Conservation (phyloP, 2,329 filamentous ascomycete species). For the Didymella arachidicola region DNA sequence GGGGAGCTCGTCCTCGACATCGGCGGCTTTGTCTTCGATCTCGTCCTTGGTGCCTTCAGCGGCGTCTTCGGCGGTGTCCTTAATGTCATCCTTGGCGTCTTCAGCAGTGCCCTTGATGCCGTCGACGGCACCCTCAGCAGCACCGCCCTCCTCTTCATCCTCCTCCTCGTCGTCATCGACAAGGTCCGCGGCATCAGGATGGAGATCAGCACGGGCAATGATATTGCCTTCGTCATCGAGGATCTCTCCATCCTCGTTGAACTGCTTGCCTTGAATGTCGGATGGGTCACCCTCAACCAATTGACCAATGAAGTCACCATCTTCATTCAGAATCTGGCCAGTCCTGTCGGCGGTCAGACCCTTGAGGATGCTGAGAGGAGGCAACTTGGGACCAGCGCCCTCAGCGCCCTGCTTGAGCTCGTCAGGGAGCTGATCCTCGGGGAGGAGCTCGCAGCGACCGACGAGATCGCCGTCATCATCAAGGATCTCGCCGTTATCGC, state of each 20-base stretch:
- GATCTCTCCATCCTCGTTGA: conserved; percentile 63
- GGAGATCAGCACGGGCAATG: conserved; percentile 60
- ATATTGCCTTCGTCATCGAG: conserved; percentile 63
- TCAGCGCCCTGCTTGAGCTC: conserved; percentile 51
- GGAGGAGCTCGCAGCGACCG: conserved; percentile 60
- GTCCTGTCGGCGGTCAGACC: conserved; percentile 57
- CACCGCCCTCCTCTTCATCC: conserved; percentile 36
- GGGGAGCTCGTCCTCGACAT: conserved; percentile 59
- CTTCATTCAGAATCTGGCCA: conserved; percentile 60
- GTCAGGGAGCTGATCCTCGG: conserved; percentile 51
- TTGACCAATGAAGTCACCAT: conserved; percentile 59
- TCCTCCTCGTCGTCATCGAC: conserved; percentile 41
- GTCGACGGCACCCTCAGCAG: conserved; percentile 31
- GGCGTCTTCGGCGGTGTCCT: conserved; percentile 37
- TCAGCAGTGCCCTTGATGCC: conserved; percentile 33
- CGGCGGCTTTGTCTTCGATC: conserved; percentile 45
- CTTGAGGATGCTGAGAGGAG: conserved; percentile 57
- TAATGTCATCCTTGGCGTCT: conserved; percentile 20
- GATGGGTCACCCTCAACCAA: conserved; percentile 58
- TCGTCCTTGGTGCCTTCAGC: conserved; percentile 40
- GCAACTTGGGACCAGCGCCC: conserved; percentile 49
- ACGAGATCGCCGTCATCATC: conserved; percentile 64
- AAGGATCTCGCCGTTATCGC: conserved; percentile 63
- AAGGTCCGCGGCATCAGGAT: conserved; percentile 55
- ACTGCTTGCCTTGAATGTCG: conserved; percentile 57